A percentile compares a stretch with the other conserved stretches of the same genome.
These are phyloP conservation scores for Avena sativa DNA, from an alignment of 176 grass and related monocot genomes.

Conservation along the genomic window DNA sequence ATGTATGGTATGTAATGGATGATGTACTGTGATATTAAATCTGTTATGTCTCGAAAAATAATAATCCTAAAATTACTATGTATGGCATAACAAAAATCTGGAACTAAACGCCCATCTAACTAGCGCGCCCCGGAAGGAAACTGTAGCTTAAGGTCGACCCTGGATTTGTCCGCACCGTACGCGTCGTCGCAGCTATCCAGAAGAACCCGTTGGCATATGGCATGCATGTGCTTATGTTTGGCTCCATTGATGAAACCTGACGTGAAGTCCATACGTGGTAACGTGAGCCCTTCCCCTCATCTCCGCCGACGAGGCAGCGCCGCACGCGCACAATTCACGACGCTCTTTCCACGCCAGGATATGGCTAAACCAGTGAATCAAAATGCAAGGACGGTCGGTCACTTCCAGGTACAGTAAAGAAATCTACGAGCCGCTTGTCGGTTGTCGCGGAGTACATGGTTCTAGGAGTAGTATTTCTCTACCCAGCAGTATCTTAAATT, in stretches of 20 bases:
- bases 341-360: neutral
- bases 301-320: neutral
- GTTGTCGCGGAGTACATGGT: neutral
- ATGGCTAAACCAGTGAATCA: neutral
- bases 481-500: no score
- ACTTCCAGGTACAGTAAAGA: constrained; percentile 1
- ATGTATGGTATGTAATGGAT: no score
- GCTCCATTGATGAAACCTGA: neutral
- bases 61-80: no score
- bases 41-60: no score
- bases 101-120: no score
- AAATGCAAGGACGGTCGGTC: neutral
- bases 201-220: neutral
- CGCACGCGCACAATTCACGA: neutral
- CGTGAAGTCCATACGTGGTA: neutral
- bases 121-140: neutral
- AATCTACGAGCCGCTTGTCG: neutral
- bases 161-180: neutral
- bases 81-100: no score
- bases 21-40: no score
- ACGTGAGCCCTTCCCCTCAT: neutral
- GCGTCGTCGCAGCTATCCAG: neutral
- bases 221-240: neutral
- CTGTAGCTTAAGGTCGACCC: neutral
- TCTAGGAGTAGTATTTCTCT: neutral